Percentiles rank a stretch among this genome's conserved stretches.
phyloP scores from a whole-genome alignment of 208 protist species.

The Crithidia expoeki region DNA sequence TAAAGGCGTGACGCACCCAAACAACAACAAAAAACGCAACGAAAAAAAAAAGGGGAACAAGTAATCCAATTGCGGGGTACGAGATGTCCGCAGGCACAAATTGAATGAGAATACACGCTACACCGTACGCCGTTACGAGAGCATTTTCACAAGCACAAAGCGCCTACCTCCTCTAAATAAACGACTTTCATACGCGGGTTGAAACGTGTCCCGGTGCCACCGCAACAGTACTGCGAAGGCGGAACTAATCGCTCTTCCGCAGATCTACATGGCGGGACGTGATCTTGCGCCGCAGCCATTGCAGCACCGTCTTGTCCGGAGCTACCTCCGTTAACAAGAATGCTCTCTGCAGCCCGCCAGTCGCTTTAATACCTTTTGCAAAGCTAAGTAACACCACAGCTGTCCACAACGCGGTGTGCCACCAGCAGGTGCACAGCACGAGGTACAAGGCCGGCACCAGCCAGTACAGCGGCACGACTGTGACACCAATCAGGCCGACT shows the following conservation, averaged over 20 bases:
- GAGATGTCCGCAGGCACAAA: too few species aligned
- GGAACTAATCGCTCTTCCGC: conserved; percentile 18
- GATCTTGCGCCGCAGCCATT: conserved; percentile 20
- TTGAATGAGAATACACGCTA: too few species aligned
- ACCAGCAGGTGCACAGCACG: conserved; percentile 23
- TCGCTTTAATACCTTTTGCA: conserved; percentile 4
- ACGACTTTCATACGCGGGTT: too few species aligned
- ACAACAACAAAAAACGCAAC: too few species aligned
- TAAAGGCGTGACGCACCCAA: too few species aligned
- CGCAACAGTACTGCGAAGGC: too few species aligned
- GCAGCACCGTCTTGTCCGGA: conserved; percentile 25
- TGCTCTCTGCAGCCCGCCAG: conserved; percentile 25
- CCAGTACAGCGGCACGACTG: conserved; percentile 25
- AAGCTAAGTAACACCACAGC: conserved; percentile 11
- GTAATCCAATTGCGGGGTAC: too few species aligned
- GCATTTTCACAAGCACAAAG: too few species aligned
- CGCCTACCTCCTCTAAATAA: too few species aligned
- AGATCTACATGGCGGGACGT: neutral
- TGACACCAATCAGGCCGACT: conserved; percentile 22
- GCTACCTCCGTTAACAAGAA: conserved; percentile 26
- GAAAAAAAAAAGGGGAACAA: too few species aligned
- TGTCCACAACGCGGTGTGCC: conserved; percentile 19
- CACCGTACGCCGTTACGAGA: too few species aligned
- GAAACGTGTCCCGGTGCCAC: too few species aligned
- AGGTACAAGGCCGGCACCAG: conserved; percentile 28